Percentiles rank a stretch among this genome's conserved stretches.
Conservation (phyloP, 345 rosid genomes). For the Geranium brycei region DNA sequence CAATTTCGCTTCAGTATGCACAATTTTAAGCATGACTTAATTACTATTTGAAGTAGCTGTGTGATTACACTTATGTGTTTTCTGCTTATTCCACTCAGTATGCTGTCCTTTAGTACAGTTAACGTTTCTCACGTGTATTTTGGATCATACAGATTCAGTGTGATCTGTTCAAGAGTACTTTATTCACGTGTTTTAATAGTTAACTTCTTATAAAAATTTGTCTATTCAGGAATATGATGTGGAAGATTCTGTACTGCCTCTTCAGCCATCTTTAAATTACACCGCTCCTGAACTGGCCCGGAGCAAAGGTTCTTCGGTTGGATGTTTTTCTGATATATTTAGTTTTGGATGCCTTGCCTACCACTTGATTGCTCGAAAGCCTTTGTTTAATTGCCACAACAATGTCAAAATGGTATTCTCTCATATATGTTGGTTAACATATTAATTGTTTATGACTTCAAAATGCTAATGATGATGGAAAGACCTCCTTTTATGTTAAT, state of each 20-base stretch:
- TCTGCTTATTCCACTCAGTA: no score
- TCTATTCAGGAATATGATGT: slow-evolving; percentile 75
- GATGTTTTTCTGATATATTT: slow-evolving; percentile 73
- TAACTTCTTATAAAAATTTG: neutral
- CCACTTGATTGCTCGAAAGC: slow-evolving; percentile 81
- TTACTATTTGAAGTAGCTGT: no score
- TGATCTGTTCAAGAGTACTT: neutral
- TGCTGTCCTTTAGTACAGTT: no score
- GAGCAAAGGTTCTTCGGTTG: slow-evolving; percentile 56
- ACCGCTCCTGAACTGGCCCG: slow-evolving; percentile 89
- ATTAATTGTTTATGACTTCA: no score
- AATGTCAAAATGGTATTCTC: slow-evolving; percentile 82
- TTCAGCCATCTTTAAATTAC: slow-evolving; percentile 85
- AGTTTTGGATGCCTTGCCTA: slow-evolving; percentile 93
- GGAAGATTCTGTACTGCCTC: slow-evolving; percentile 87
- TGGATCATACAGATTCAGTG: no score
- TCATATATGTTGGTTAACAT: no score
- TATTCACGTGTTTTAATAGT: slow-evolving; percentile 5
- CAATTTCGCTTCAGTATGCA: no score
- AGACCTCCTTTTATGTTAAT: no score
- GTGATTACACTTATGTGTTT: no score
- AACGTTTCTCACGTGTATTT: no score
- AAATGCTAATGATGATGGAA: no score
- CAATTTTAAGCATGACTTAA: no score
- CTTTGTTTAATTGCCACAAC: slow-evolving; percentile 85